Evolutionary conservation across 805 yeast genomes (phyloP), one percentile per base, ranked within the genome.

Genomic region (Huiozyma naganishii): DNA sequence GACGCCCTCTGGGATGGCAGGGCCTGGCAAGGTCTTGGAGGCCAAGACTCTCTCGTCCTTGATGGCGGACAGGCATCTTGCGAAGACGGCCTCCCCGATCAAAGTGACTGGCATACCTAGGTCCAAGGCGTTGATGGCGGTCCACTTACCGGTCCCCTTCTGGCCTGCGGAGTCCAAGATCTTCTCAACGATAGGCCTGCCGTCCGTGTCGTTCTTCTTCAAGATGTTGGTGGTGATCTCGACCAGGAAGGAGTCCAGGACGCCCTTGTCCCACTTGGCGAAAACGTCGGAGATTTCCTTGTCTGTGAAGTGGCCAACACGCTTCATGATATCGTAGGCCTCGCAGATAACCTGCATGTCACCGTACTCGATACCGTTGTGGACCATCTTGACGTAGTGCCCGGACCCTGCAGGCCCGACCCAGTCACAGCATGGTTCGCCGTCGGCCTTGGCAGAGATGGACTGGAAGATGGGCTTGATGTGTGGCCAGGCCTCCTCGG

Each of bases 141-240:
- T 92, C 98, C 98, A 90, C 76, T 90, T 90, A 75, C 98, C 98
- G 55, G 98, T 90, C 79, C 98, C 98, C 79, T 90, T 90, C 77
- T 90, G 97, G 60, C 97, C 97, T 56, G 98, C 98, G 62, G 85
- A 68, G 72, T 90, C 98, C 68, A 88, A 73, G 64, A 90, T 89
- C 79, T 90, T 92, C 76, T 92, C 97, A 48, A 90, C 94, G 53
- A 92, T 71, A 60, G 97, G 95, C 54, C 79, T 78, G 57, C 95
- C 95, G 62, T 89, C 95, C 49, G 74, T 77, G 66, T 90, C 97
- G 66, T 87, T 77, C 77, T 68, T 87, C 67, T 83, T 80, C 67
- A 92, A 75, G 60, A 90, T 88, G 67, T 90, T 97, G 69, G 94
- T 85, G 54, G 97, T 90, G 68, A 90, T 90, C 73, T 90, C 97